phyloP scores from a whole-genome alignment of 768 basidiomycete species.

The Suillus subaureus region DNA sequence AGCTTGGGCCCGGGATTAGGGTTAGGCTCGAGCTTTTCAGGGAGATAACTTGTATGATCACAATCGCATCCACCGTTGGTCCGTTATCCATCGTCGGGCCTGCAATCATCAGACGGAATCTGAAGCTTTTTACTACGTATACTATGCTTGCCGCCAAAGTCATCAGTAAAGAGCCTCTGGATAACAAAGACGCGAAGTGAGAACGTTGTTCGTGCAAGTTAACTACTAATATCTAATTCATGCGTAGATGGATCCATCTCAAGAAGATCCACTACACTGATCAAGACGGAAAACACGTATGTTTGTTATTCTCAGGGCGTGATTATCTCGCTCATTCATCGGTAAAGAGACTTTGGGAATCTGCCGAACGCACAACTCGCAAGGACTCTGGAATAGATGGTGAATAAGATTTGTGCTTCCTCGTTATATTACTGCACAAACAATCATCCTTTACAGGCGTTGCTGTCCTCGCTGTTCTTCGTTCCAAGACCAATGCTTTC shows the following conservation, averaged over 20 bases:
- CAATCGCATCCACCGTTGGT: neutral
- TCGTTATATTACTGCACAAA: neutral
- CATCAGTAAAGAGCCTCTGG: conserved; percentile 52
- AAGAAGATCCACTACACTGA: conserved; percentile 83
- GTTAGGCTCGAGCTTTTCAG: no score
- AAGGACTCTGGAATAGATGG: conserved; percentile 81
- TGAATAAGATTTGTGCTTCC: conserved; percentile 28
- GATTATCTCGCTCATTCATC: conserved; percentile 7
- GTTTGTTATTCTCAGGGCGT: conserved; percentile 13
- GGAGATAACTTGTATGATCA: neutral
- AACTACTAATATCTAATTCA: neutral
- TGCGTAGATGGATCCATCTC: conserved; percentile 77
- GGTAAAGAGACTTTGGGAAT: conserved; percentile 83
- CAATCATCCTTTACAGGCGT: conserved; percentile 58
- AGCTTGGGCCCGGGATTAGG: no score
- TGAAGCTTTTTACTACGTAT: conserved; percentile 7
- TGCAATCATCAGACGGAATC: neutral
- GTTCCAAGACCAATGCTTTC: conserved; percentile 72
- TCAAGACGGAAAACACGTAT: conserved; percentile 72
- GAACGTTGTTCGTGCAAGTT: conserved; percentile 17
- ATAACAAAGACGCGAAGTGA: conserved; percentile 60
- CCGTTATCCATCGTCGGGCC: neutral
- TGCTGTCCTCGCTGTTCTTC: conserved; percentile 78
- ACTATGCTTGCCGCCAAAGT: conserved; percentile 50
- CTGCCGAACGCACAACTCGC: conserved; percentile 80